Conservation (phyloP, 345 rosid genomes). For the Reutealis trisperma region DNA sequence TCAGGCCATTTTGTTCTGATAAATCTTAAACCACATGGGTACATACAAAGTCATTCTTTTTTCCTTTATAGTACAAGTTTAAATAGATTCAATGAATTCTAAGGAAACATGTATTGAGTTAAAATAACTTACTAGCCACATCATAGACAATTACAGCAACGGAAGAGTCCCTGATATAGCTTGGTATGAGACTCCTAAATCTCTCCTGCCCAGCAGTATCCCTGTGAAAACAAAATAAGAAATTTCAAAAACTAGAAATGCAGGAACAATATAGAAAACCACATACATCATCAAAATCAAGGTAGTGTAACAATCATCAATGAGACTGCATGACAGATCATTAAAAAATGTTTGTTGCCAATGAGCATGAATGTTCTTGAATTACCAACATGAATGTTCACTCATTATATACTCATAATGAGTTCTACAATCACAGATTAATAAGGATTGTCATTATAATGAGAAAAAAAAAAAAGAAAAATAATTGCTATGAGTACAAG, state of each 20-base stretch:
- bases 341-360: not conserved
- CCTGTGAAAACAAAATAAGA: constrained; percentile 43
- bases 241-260: not conserved
- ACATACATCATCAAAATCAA: not conserved
- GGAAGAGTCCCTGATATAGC: constrained; percentile 94
- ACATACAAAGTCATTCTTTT: not conserved
- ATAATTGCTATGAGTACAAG: too few species aligned
- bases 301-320: not conserved
- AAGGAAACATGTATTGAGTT: not conserved
- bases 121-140: constrained; percentile 72
- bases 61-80: not conserved
- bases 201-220: constrained; percentile 99
- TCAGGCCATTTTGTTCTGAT: not conserved
- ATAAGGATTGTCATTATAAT: too few species aligned
- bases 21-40: not conserved
- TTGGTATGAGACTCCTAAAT: constrained; percentile 90
- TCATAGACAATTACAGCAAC: constrained; percentile 94
- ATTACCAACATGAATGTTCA: too few species aligned
- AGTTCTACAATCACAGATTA: too few species aligned
- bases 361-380: not conserved
- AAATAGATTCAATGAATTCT: not conserved
- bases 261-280: constrained; percentile 8
- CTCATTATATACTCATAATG: too few species aligned
- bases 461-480: too few species aligned
- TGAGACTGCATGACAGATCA: not conserved